Base-by-base conservation (phyloP, 2,329 filamentous ascomycete genomes). In the Cladosporium velox region DNA sequence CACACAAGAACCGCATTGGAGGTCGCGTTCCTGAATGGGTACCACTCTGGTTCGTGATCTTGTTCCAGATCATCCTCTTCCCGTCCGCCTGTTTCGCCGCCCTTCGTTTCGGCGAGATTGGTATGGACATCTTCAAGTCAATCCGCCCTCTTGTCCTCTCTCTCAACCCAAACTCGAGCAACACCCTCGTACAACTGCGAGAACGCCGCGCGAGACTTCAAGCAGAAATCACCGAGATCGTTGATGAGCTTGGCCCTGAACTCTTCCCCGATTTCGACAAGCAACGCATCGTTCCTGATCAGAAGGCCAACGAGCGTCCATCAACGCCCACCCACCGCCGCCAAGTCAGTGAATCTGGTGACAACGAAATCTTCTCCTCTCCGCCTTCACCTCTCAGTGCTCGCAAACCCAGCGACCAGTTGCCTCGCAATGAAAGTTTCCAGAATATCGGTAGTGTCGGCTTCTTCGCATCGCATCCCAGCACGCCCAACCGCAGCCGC, bases 71-170 rank as follows among this genome's bases (percentile, higher is more conserved):
- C 81, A 84, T 92, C 58, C 81, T 96, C 70, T 97, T 97, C 83
- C 91, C 93, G 6, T 86, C 88, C 28, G 90, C 97, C 72, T 97
- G 93, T 0, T 97, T 96, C 77, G 93, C 93, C 4, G 92, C 95
- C 7, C 88, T 99, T 62, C 90, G 95, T 12, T 96, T 98, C 71
- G 95, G 95, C 57, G 95, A 99, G 80, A 90, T 96, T n/a, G 95
- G 94, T 62, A 97, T 99, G 93, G 95, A 99, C 76, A 97, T 99
- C 65, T 83, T 95, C 81, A 99, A 98, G 80, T 98, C 94, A 0
- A 85, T 99, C 18, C 88, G 92, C 11, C 95, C 95, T 6, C 86
- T 99, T 11, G 83, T 96, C 55, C 84, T 97, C 38, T 95, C 91
- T 70, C 85, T 98, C 73, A 90, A 91, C 72, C 95, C 95, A 1